These are phyloP conservation scores for Chloroidium sp. DNA, from an alignment of 163 green algal species.

Conservation along the genomic window DNA sequence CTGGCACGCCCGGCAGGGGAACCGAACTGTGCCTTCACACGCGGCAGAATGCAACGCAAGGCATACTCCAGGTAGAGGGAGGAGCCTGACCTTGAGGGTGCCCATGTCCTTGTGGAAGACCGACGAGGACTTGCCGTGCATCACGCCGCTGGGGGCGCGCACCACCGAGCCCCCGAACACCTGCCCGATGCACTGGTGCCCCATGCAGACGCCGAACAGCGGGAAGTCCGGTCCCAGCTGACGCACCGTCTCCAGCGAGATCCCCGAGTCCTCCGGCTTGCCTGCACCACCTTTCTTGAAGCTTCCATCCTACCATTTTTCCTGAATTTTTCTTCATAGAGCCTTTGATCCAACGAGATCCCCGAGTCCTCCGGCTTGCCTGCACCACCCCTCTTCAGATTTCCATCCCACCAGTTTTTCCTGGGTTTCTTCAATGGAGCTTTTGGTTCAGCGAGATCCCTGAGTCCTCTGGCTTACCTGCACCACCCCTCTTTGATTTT, in stretches of 20 bases:
- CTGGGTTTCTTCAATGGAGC: not conserved
- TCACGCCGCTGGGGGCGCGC: slow-evolving; percentile 82
- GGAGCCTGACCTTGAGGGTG: slow-evolving; percentile 39
- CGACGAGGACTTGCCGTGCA: slow-evolving; percentile 94
- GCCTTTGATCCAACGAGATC: slow-evolving; percentile 73
- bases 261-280: slow-evolving; percentile 84
- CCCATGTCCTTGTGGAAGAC: slow-evolving; percentile 78
- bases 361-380: slow-evolving; percentile 84
- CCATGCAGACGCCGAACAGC: slow-evolving; percentile 98
- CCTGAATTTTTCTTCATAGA: not conserved
- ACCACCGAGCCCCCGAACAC: slow-evolving; percentile 75
- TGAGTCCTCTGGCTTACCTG: slow-evolving; percentile 82
- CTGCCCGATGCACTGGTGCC: slow-evolving; percentile 96
- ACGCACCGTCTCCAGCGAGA: slow-evolving; percentile 74
- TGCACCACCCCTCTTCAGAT: slow-evolving; percentile 18
- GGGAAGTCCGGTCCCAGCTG: slow-evolving; percentile 70
- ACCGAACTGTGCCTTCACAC: too few species aligned
- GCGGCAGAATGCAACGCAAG: too few species aligned
- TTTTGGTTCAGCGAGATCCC: slow-evolving; percentile 82
- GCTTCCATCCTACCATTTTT: not conserved
- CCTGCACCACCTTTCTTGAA: slow-evolving; percentile 36
- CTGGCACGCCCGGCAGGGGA: too few species aligned
- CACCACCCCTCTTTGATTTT: not conserved
- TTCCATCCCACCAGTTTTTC: not conserved
- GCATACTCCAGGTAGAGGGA: too few species aligned